Evolutionary conservation across 129 eudicot species (phyloP).

Genomic region (Flaveria linearis): DNA sequence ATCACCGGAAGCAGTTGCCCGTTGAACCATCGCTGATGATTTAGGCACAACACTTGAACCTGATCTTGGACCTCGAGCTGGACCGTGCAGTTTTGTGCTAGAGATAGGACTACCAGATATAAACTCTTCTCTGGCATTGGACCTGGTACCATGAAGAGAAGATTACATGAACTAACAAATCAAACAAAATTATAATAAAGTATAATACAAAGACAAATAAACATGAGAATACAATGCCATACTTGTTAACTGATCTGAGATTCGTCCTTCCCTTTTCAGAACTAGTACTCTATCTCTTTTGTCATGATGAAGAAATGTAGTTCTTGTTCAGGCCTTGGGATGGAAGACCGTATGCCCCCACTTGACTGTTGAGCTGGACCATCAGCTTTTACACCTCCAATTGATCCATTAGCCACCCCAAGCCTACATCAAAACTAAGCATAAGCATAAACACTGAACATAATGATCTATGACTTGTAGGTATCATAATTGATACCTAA

Average conservation of each 20-base stretch:
- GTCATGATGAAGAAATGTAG: constrained; percentile 50
- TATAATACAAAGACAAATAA: neutral
- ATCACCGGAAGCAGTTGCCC: constrained; percentile 56
- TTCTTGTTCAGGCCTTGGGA: constrained; percentile 68
- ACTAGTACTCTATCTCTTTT: constrained; percentile 60
- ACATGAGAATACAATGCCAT: constrained; percentile 27
- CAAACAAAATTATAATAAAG: neutral
- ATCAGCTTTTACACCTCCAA: constrained; percentile 61
- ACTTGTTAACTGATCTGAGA: constrained; percentile 65
- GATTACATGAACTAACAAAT: neutral
- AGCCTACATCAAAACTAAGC: constrained; percentile 43
- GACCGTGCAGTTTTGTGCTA: constrained; percentile 53
- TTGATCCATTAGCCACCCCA: constrained; percentile 60
- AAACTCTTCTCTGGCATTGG: constrained; percentile 63
- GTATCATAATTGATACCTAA: constrained; percentile 49
- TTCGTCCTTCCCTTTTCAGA: constrained; percentile 71
- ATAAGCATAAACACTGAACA: constrained; percentile 16
- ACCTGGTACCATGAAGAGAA: constrained; percentile 34
- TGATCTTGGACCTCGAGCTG: constrained; percentile 74
- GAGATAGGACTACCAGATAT: constrained; percentile 71
- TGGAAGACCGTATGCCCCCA: constrained; percentile 61
- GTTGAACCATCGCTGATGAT: constrained; percentile 51
- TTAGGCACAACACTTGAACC: constrained; percentile 55
- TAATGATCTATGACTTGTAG: constrained; percentile 3
- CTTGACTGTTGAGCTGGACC: constrained; percentile 49